phyloP scores from a whole-genome alignment of 495 filamentous ascomycete genomes.

The Podospora fimiseda region DNA sequence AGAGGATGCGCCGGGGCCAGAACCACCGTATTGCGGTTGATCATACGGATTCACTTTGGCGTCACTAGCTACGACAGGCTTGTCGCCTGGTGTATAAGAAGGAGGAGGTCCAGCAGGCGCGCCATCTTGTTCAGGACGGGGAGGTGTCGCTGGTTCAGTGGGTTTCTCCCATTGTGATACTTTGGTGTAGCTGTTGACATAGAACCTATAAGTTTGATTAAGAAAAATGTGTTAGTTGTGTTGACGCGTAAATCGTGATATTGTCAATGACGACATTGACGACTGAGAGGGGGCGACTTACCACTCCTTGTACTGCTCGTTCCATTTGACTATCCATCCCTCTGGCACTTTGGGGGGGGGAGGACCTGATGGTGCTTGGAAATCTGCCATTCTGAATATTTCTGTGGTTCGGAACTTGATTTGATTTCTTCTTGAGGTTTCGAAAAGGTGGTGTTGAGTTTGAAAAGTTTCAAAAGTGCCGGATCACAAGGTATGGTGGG shows the following conservation, averaged over 20 bases:
- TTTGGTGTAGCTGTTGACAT: constrained; percentile 78
- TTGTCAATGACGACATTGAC: neutral
- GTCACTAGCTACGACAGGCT: constrained; percentile 40
- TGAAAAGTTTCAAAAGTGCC: neutral
- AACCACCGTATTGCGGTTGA: constrained; percentile 36
- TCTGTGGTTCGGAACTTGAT: no score
- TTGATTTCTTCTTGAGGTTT: no score
- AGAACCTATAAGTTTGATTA: constrained; percentile 62
- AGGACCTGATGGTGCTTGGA: constrained; percentile 65
- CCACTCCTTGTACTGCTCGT: constrained; percentile 73
- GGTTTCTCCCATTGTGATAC: constrained; percentile 84
- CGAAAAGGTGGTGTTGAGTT: no score
- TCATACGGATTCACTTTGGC: constrained; percentile 61
- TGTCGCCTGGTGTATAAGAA: constrained; percentile 48
- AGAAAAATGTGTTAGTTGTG: neutral
- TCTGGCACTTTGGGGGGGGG: constrained; percentile 82
- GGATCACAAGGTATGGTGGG: neutral
- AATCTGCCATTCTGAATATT: constrained; percentile 54
- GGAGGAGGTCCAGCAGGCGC: constrained; percentile 55
- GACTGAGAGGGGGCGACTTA: constrained; percentile 30
- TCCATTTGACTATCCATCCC: constrained; percentile 80
- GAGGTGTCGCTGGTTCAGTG: constrained; percentile 50
- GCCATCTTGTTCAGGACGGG: constrained; percentile 31
- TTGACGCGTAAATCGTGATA: neutral
- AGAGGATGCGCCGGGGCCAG: constrained; percentile 25